phyloP scores from a whole-genome alignment of 2,329 filamentous ascomycete genomes.

The Aureobasidium lini region DNA sequence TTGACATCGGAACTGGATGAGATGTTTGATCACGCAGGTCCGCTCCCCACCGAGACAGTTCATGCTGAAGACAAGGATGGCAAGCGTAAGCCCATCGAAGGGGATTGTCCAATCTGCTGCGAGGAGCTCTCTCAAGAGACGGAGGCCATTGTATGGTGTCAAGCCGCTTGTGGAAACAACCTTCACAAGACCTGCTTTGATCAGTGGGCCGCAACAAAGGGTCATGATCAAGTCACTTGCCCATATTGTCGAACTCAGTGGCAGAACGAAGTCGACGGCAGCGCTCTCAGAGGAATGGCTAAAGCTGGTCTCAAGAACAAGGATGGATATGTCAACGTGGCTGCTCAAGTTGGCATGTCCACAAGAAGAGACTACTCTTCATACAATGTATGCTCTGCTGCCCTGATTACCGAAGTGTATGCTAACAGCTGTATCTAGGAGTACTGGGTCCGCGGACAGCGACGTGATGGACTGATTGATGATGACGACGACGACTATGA shows the following conservation, averaged over 20 bases:
- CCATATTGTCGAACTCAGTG: slow-evolving; percentile 27
- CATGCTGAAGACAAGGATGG: slow-evolving; percentile 30
- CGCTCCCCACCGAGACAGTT: slow-evolving; percentile 35
- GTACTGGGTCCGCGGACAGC: slow-evolving; percentile 7
- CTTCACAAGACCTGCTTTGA: slow-evolving; percentile 52
- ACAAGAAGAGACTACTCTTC: slow-evolving; percentile 25
- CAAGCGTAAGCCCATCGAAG: slow-evolving; percentile 54
- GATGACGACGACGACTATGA: background rate
- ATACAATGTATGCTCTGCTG: slow-evolving; percentile 18
- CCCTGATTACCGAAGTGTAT: slow-evolving; percentile 17
- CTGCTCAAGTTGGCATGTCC: slow-evolving; percentile 24
- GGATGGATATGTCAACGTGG: slow-evolving; percentile 29
- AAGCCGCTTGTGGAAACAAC: slow-evolving; percentile 55
- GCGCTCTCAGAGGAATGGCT: slow-evolving; percentile 20
- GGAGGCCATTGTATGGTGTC: slow-evolving; percentile 49
- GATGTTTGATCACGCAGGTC: slow-evolving; percentile 49
- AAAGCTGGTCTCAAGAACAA: slow-evolving; percentile 19
- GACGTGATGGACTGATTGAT: background rate
- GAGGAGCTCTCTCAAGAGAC: slow-evolving; percentile 20
- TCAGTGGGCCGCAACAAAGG: slow-evolving; percentile 38
- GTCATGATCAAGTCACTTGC: slow-evolving; percentile 22
- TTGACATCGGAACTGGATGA: slow-evolving; percentile 49
- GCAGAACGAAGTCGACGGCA: slow-evolving; percentile 19
- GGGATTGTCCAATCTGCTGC: slow-evolving; percentile 56
- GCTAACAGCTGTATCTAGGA: background rate